Conservation (phyloP, 164 flowering plant species). For the Paratinospora sagittata region DNA sequence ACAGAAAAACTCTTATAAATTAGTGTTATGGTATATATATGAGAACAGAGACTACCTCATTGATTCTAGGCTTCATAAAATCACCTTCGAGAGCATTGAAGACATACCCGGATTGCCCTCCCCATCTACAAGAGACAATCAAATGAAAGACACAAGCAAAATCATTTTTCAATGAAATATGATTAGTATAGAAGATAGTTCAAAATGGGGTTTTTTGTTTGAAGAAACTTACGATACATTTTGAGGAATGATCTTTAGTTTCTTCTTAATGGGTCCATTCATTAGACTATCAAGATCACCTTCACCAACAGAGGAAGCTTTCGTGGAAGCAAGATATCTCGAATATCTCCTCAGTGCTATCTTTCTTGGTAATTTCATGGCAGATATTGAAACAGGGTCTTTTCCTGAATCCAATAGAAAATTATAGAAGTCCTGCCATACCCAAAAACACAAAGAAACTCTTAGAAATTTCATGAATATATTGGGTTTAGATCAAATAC, state of each 20-base stretch:
- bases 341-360: constrained; percentile 38
- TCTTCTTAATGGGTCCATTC: constrained; percentile 58
- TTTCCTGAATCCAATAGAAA: constrained; percentile 50
- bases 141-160: neutral
- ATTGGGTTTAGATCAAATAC: neutral
- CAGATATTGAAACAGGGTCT: constrained; percentile 35
- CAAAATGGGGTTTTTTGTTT: neutral
- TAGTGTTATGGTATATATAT: neutral
- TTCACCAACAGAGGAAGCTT: constrained; percentile 31
- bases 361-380: constrained; percentile 17
- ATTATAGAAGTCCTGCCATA: constrained; percentile 76
- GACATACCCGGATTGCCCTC: constrained; percentile 58
- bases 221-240: constrained; percentile 47
- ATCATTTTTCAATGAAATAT: neutral
- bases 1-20: neutral
- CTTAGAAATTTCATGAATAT: neutral
- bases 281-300: constrained; percentile 44
- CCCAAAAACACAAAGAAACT: neutral
- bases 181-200: neutral
- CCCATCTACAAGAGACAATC: constrained; percentile 49
- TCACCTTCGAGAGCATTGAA: constrained; percentile 46
- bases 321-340: constrained; percentile 43
- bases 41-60: constrained; percentile 42
- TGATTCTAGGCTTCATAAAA: constrained; percentile 81
- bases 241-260: constrained; percentile 65